A percentile compares a stretch with the other conserved stretches of the same genome.
phyloP scores from a whole-genome alignment of 352 stramenopile species.

The Phytophthora citrophthora region DNA sequence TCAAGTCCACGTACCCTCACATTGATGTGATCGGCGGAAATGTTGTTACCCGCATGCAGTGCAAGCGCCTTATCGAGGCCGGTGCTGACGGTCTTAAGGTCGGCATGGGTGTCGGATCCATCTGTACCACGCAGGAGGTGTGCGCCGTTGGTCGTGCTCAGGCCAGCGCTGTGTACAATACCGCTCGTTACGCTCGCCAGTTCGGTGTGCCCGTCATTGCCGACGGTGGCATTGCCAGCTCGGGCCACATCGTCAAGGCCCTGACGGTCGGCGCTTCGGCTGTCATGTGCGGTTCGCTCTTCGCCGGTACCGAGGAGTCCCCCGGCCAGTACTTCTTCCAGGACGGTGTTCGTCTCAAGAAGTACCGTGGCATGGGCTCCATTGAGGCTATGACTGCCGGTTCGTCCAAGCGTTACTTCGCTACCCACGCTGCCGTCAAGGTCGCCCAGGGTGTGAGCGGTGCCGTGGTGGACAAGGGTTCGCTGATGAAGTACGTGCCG shows the following conservation, averaged over 20 bases:
- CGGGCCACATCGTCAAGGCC: slow-evolving; percentile 99
- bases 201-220: slow-evolving; percentile 98
- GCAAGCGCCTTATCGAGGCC: slow-evolving; percentile 98
- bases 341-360: slow-evolving; percentile 99
- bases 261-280: slow-evolving; percentile 96
- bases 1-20: slow-evolving; percentile 95
- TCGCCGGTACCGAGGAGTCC: slow-evolving; percentile 99
- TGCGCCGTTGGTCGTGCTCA: slow-evolving; percentile 98
- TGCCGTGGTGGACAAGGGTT: slow-evolving; percentile 99
- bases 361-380: slow-evolving; percentile 99
- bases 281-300: slow-evolving; percentile 99
- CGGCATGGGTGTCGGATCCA: slow-evolving; percentile 99
- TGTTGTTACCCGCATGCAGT: slow-evolving; percentile 98
- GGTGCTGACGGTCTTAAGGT: slow-evolving; percentile 99
- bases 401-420: slow-evolving; percentile 94
- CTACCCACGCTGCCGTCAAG: slow-evolving; percentile 93
- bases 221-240: slow-evolving; percentile 98
- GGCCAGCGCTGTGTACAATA: slow-evolving; percentile 99
- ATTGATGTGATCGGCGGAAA: slow-evolving; percentile 99
- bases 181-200: slow-evolving; percentile 94
- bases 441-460: slow-evolving; percentile 99
- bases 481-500: slow-evolving; percentile 98
- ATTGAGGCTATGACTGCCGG: slow-evolving; percentile 99
- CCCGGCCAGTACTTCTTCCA: slow-evolving; percentile 99
- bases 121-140: slow-evolving; percentile 99